Conservation (phyloP, 192 early-diverging fungal genomes). For the Coemansia sp. region DNA sequence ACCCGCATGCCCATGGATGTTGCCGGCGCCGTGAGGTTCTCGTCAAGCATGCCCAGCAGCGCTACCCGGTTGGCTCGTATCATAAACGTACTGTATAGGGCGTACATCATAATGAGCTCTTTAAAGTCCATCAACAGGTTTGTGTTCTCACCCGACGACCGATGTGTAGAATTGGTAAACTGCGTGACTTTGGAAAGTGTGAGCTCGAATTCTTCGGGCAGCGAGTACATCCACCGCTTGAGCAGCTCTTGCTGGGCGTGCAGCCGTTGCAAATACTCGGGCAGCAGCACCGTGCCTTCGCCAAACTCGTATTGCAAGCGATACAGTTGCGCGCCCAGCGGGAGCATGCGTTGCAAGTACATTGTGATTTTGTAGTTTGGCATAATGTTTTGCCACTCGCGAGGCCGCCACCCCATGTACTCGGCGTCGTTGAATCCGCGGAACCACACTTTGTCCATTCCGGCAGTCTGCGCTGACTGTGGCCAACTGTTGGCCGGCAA, state of each 20-base stretch:
- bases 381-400: conserved; percentile 39
- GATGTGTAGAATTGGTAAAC: conserved; percentile 10
- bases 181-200: conserved; percentile 36
- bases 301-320: conserved; percentile 32
- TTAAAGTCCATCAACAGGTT: conserved; percentile 51
- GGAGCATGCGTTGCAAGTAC: conserved; percentile 47
- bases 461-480: conserved; percentile 10
- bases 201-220: conserved; percentile 48
- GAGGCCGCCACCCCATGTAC: conserved; percentile 42
- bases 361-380: conserved; percentile 47
- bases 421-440: conserved; percentile 43
- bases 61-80: conserved; percentile 52
- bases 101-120: conserved; percentile 52
- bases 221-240: conserved; percentile 50
- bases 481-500: conserved; percentile 43
- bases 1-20: conserved; percentile 46
- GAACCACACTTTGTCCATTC: conserved; percentile 30
- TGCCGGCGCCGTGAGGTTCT: conserved; percentile 26
- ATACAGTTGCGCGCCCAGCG: conserved; percentile 42
- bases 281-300: conserved; percentile 18
- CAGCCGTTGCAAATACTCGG: conserved; percentile 29
- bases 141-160: conserved; percentile 13
- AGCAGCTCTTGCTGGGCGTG: conserved; percentile 42
- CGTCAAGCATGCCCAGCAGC: conserved; percentile 38
- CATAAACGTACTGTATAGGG: conserved; percentile 43